Conservation (phyloP, 2,329 filamentous ascomycete species). For the Nectriaceae sp. region DNA sequence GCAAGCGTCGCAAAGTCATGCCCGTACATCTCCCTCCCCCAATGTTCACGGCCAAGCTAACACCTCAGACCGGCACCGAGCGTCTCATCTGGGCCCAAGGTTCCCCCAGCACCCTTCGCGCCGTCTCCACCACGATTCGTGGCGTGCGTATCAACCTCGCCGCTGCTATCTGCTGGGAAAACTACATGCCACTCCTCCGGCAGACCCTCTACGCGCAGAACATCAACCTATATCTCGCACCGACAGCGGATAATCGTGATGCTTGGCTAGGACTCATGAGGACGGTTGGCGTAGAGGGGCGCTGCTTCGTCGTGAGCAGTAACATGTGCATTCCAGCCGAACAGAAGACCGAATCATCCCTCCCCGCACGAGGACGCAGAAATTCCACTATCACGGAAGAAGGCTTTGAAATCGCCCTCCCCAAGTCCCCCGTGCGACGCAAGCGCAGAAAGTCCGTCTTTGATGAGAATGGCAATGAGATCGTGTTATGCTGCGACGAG, state of each 20-base stretch:
- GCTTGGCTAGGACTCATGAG: slow-evolving; percentile 83
- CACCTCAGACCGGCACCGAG: slow-evolving; percentile 69
- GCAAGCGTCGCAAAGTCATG: slow-evolving; percentile 91
- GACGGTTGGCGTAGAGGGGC: slow-evolving; percentile 77
- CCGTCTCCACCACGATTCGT: slow-evolving; percentile 76
- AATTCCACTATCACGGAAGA: slow-evolving; percentile 48
- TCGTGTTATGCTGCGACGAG: slow-evolving; percentile 44
- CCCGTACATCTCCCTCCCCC: slow-evolving; percentile 56
- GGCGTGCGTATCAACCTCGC: slow-evolving; percentile 80
- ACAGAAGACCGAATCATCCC: slow-evolving; percentile 5
- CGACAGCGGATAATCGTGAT: slow-evolving; percentile 82
- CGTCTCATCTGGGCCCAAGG: slow-evolving; percentile 89
- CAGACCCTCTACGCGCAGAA: slow-evolving; percentile 87
- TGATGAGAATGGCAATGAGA: slow-evolving; percentile 58
- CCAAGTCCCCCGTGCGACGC: slow-evolving; percentile 27
- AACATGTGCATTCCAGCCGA: slow-evolving; percentile 72
- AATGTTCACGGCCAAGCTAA: slow-evolving; percentile 2
- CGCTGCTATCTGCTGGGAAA: slow-evolving; percentile 94
- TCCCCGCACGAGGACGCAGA: slow-evolving; percentile 11
- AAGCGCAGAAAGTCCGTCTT: slow-evolving; percentile 44
- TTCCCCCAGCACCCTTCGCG: slow-evolving; percentile 73
- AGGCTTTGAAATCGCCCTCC: slow-evolving; percentile 49
- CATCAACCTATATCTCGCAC: slow-evolving; percentile 87
- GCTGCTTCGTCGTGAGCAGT: slow-evolving; percentile 81
- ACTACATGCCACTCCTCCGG: slow-evolving; percentile 88